A percentile compares a stretch with the other conserved stretches of the same genome.
phyloP scores from a whole-genome alignment of 2,329 filamentous ascomycete species.

The Claviceps sp. region DNA sequence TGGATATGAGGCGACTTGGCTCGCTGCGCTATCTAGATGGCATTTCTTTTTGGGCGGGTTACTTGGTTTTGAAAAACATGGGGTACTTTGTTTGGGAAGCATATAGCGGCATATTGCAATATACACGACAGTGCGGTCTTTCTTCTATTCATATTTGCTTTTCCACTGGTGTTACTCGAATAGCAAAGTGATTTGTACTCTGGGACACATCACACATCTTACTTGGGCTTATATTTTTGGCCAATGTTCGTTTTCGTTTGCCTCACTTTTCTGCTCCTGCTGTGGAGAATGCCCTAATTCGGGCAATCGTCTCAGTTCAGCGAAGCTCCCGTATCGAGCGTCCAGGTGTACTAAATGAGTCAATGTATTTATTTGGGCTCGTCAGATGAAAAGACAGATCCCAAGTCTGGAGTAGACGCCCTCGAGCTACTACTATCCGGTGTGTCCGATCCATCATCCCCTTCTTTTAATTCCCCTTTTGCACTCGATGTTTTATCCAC shows the following conservation, averaged over 20 bases:
- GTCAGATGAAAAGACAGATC: slow-evolving; percentile 14
- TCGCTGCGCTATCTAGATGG: not conserved
- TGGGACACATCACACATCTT: not conserved
- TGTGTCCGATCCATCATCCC: not conserved
- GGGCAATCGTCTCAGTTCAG: too few relatives aligned
- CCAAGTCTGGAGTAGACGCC: slow-evolving; percentile 15
- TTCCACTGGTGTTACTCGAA: not conserved
- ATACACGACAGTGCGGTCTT: not conserved
- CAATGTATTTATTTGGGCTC: not conserved
- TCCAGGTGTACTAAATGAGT: too few relatives aligned
- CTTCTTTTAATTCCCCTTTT: not conserved
- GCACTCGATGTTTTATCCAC: slow-evolving; percentile 9
- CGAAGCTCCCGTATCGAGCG: too few relatives aligned
- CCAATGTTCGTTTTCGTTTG: too few relatives aligned
- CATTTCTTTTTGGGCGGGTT: not conserved
- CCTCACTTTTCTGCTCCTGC: too few relatives aligned
- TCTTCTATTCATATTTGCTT: not conserved
- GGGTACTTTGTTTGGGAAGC: not conserved
- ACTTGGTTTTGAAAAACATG: not conserved
- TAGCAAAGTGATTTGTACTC: too few relatives aligned
- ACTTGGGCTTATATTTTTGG: not conserved
- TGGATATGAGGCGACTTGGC: not conserved
- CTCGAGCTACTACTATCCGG: slow-evolving; percentile 2
- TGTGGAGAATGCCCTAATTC: too few relatives aligned
- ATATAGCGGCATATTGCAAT: not conserved